Percentiles rank a stretch among this genome's conserved stretches.
Evolutionary conservation across 2,329 filamentous ascomycete genomes (phyloP).

Genomic region (Hansfordia pulvinata): DNA sequence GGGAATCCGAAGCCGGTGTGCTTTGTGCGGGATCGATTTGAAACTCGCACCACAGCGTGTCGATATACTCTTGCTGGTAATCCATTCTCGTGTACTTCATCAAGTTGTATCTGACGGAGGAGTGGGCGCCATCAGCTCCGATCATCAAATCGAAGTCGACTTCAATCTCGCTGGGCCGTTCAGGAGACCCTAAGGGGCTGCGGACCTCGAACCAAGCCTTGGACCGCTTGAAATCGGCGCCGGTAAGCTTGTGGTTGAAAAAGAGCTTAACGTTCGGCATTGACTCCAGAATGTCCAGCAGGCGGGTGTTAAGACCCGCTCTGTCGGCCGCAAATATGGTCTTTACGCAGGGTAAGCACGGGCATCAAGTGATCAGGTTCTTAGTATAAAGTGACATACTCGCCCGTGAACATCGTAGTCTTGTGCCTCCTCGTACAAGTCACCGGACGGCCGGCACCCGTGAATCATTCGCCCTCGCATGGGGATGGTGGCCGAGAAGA

Average conservation of each 20-base stretch:
- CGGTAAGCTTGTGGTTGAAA: constrained; percentile 88
- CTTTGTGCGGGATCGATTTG: constrained; percentile 47
- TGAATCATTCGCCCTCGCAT: constrained; percentile 98
- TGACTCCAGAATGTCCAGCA: constrained; percentile 71
- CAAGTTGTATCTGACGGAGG: constrained; percentile 76
- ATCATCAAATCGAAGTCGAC: constrained; percentile 86
- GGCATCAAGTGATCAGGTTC: constrained; percentile 1
- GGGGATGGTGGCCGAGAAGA: constrained; percentile 70
- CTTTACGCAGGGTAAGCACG: constrained; percentile 25
- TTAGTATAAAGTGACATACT: constrained; percentile 33
- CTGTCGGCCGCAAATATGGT: constrained; percentile 79
- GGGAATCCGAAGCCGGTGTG: constrained; percentile 12
- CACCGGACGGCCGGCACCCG: constrained; percentile 46
- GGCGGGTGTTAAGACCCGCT: constrained; percentile 64
- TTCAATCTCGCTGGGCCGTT: constrained; percentile 58
- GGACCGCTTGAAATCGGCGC: constrained; percentile 67
- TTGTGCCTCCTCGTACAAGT: constrained; percentile 66
- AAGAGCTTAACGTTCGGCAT: constrained; percentile 83
- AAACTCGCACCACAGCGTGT: constrained; percentile 96
- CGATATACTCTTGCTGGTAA: constrained; percentile 89
- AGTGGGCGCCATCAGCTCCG: constrained; percentile 91
- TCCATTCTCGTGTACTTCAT: constrained; percentile 92
- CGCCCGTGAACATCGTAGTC: constrained; percentile 81
- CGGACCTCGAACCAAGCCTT: constrained; percentile 77
- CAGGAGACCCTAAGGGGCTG: constrained; percentile 18